Evolutionary conservation across 2,329 filamentous ascomycete species (phyloP), one percentile per base, ranked within the genome.

Genomic region (Pyrenochaeta sp.): DNA sequence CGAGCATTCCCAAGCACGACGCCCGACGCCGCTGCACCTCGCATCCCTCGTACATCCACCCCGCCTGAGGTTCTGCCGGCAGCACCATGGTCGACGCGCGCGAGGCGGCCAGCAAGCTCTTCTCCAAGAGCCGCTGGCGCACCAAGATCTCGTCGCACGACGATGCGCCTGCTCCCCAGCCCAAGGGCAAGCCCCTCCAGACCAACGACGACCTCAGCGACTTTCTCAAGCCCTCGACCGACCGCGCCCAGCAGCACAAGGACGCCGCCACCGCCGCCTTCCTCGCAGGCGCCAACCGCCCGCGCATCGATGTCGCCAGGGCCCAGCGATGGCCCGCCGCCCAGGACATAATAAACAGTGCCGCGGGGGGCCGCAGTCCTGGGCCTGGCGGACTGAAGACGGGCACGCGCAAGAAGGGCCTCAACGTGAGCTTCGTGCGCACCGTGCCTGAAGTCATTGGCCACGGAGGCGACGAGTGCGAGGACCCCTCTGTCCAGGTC

Each of bases 401-500:
- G 27, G 57, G 58, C 69, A 70, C 68, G 23, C 61, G 74, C 58
- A 76, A 81, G 63, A 89, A 89, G 69, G 87, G 87, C 7, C 75
- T 94, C 49, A 76, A 76, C 4, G 92, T 96, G 23, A 83, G 79
- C 42, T 96, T 96, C 61, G 81, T 81, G 38, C 84, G 89, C 56
- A 81, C 80, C 7, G 78, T 81, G 41, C 91, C 92, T 6, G 87
- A 90, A 32, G 73, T 96, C 50, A 96, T 97, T 63, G 93, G 93
- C 32, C 87, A 93, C 70, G 93, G 93, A 44, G 93, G 93, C 22
- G 93, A 96, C 63, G 91, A 96, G 69, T 87, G 88, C 41, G 85
- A 89, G 40, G 75, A 81, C 7, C 88, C 89, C 2, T 82, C 85
- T 2, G 76, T 84, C 14, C 88, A 94, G 64, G 86, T 96, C 41